These are phyloP conservation scores for Xylaria nigripes DNA, from an alignment of 495 filamentous ascomycete genomes.

Conservation along the genomic window DNA sequence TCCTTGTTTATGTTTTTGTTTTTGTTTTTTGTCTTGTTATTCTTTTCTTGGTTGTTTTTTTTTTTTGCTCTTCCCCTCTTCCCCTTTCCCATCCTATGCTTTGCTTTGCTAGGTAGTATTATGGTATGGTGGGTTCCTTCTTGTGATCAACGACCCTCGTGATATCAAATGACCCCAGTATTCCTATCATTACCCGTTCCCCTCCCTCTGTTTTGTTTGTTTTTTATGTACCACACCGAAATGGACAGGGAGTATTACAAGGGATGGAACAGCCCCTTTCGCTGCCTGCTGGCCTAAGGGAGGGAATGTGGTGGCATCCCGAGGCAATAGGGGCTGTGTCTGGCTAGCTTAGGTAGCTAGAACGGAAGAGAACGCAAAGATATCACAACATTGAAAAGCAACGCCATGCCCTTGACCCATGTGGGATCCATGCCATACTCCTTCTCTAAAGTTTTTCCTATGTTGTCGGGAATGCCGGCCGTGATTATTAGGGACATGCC, in stretches of 20 bases:
- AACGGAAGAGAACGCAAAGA: background rate
- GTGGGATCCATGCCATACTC: constrained; percentile 3
- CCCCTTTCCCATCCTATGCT: background rate
- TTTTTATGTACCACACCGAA: background rate
- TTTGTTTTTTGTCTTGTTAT: background rate
- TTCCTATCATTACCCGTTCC: no score
- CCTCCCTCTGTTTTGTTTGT: background rate
- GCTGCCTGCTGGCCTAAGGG: no score
- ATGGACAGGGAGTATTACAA: background rate
- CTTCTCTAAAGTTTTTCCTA: background rate
- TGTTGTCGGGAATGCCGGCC: background rate
- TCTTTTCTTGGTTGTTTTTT: background rate
- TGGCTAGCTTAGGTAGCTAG: background rate
- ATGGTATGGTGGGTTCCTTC: no score
- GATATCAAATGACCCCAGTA: no score
- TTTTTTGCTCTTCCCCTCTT: background rate
- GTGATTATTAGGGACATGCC: background rate
- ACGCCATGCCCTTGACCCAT: constrained; percentile 6
- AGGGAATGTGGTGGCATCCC: no score
- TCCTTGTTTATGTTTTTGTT: no score
- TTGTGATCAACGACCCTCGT: no score
- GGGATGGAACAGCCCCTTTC: background rate
- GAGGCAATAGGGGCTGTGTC: background rate
- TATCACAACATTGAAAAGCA: background rate
- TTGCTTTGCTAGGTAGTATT: no score